These are phyloP conservation scores for Colletotrichum liaoningense DNA, from an alignment of 2,329 filamentous ascomycete species.

Conservation along the genomic window DNA sequence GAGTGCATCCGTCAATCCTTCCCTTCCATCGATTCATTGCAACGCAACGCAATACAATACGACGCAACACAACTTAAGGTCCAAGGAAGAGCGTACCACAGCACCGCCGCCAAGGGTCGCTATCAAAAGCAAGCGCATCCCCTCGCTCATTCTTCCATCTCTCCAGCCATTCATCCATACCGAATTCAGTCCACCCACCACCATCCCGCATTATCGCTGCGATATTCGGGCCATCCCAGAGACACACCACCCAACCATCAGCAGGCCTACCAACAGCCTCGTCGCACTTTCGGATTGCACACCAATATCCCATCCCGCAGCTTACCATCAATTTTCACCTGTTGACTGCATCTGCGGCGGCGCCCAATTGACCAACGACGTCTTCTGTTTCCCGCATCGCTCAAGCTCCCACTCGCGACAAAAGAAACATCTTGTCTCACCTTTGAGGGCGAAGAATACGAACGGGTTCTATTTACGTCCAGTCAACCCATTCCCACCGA, in stretches of 20 bases:
- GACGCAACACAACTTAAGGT: background rate
- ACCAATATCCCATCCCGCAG: background rate
- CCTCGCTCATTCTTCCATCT: background rate
- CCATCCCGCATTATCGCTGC: background rate
- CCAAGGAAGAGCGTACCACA: background rate
- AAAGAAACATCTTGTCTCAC: conserved; percentile 1
- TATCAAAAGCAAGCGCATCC: background rate
- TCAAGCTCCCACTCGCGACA: background rate
- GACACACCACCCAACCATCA: background rate
- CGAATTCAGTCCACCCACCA: background rate
- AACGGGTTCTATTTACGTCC: background rate
- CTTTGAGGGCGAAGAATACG: background rate
- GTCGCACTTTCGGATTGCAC: background rate
- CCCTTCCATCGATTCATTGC: background rate
- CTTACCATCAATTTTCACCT: background rate
- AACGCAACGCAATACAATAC: background rate
- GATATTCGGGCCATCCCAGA: background rate
- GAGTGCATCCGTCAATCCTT: background rate
- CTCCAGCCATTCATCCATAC: background rate
- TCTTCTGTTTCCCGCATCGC: background rate
- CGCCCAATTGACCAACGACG: background rate
- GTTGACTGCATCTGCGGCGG: background rate
- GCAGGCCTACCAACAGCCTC: background rate
- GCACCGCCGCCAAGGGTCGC: background rate
- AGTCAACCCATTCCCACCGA: background rate